These are phyloP conservation scores for Psilocybe subaeruginosa DNA, from an alignment of 768 basidiomycete species.

Conservation along the genomic window DNA sequence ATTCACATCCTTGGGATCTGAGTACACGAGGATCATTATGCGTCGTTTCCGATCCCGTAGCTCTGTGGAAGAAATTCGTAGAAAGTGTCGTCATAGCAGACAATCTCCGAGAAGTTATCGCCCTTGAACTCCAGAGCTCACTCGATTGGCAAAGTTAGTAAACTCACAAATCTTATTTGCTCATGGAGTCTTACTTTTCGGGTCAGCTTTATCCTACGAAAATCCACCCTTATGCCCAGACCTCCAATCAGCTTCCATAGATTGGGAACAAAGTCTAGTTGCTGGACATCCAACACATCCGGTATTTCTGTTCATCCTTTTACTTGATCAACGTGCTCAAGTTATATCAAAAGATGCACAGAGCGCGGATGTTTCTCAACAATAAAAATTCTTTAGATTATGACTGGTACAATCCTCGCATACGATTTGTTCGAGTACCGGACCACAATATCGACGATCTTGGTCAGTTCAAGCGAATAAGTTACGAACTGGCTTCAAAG, in stretches of 20 bases:
- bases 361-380: conserved; percentile 44
- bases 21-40: conserved; percentile 16
- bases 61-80: conserved; percentile 47
- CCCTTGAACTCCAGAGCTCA: conserved; percentile 50
- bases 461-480: conserved; percentile 45
- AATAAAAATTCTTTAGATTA: conserved; percentile 35
- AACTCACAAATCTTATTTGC: background rate
- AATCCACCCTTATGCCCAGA: conserved; percentile 48
- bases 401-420: conserved; percentile 57
- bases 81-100: conserved; percentile 37
- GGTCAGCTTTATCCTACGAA: conserved; percentile 49
- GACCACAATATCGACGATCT: conserved; percentile 37
- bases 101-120: conserved; percentile 41
- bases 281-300: conserved; percentile 65
- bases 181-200: background rate
- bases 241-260: conserved; percentile 42
- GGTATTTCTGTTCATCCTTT: conserved; percentile 29
- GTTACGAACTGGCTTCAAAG: conserved; percentile 33
- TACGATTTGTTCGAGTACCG: conserved; percentile 49
- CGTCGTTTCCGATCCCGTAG: conserved; percentile 36
- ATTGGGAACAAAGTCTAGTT: conserved; percentile 63
- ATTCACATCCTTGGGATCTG: conserved; percentile 23
- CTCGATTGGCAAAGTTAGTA: conserved; percentile 55
- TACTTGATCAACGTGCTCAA: background rate
- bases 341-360: conserved; percentile 49